Conservation (phyloP, 2,329 filamentous ascomycete genomes). For the Aspergillus cejpii region DNA sequence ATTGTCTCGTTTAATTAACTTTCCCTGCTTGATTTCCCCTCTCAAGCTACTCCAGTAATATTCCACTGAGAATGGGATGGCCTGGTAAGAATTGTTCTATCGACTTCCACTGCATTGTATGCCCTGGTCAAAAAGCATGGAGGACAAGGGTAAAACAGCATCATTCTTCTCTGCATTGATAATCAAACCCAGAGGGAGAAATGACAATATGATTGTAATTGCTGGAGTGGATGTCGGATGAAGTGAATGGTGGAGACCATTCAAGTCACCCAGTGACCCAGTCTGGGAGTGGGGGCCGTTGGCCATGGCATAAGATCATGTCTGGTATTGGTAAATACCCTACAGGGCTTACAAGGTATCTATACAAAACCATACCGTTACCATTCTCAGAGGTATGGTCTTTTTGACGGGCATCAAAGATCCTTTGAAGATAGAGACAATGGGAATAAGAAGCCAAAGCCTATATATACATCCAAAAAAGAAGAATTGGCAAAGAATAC, state of each 20-base stretch:
- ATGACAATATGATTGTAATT: too few relatives aligned
- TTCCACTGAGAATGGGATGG: conserved; percentile 3
- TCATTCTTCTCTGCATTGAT: too few relatives aligned
- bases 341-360: neutral
- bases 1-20: neutral
- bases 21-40: conserved; percentile 1
- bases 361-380: conserved; percentile 1
- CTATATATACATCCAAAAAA: too few relatives aligned
- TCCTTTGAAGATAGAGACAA: too few relatives aligned
- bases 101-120: too few relatives aligned
- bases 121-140: too few relatives aligned
- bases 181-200: too few relatives aligned
- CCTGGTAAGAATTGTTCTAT: too few relatives aligned
- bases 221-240: neutral
- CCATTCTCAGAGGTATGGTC: conserved; percentile 2
- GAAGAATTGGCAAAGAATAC: too few relatives aligned
- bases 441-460: too few relatives aligned
- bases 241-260: conserved; percentile 2
- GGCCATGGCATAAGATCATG: conserved; percentile 10
- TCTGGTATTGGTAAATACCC: neutral
- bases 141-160: too few relatives aligned
- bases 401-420: too few relatives aligned
- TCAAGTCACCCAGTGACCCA: conserved; percentile 7
- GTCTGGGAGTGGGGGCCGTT: conserved; percentile 8
- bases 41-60: neutral